Conservation (phyloP, 1,284 basidiomycete genomes). For the Pseudozyma hubeiensis region DNA sequence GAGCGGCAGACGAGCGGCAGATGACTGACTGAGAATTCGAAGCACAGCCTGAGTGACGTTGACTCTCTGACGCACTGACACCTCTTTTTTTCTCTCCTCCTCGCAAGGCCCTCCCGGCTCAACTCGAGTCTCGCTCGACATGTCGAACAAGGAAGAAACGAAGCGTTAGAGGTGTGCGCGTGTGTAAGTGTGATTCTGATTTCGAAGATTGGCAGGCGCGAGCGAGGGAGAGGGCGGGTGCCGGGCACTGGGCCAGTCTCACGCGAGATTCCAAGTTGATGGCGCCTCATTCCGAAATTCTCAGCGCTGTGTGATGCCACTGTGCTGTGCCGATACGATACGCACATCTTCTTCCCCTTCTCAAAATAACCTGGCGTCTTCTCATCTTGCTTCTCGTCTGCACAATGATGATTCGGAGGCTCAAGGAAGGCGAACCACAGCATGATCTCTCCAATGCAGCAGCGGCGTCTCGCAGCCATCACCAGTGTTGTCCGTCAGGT, state of each 20-base stretch:
- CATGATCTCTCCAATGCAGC: too few species aligned
- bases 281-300: not conserved
- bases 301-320: conserved; percentile 6
- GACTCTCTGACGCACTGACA: conserved; percentile 14
- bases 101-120: not conserved
- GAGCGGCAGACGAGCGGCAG: conserved; percentile 6
- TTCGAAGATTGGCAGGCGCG: not conserved
- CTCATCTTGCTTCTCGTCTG: too few species aligned
- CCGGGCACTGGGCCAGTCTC: conserved; percentile 4
- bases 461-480: too few species aligned
- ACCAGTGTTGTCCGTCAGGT: too few species aligned
- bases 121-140: not conserved
- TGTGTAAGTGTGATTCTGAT: not conserved
- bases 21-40: not conserved
- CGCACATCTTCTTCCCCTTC: too few species aligned
- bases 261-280: not conserved
- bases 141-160: not conserved
- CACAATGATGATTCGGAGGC: too few species aligned
- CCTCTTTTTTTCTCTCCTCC: not conserved
- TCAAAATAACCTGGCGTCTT: too few species aligned
- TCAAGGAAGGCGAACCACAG: too few species aligned
- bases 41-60: conserved; percentile 2
- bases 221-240: not conserved
- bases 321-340: not conserved
- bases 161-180: not conserved